phyloP scores from a whole-genome alignment of 768 basidiomycete genomes.

The Tylopilus vinaceipallidus region DNA sequence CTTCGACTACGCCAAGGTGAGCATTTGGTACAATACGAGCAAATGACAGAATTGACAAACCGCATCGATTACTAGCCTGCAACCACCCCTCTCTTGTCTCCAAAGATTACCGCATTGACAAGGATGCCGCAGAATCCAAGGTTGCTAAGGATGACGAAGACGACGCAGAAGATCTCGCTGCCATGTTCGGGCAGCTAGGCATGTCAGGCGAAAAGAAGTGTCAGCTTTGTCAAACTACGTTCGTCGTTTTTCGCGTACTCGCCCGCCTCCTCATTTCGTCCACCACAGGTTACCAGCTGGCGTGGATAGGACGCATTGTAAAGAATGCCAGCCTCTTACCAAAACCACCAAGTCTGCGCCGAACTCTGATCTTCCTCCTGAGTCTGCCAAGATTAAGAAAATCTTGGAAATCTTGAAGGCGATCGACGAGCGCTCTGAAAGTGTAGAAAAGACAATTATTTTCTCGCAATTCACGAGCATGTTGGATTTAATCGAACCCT shows the following conservation, averaged over 20 bases:
- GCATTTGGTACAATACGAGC: slow-evolving; percentile 9
- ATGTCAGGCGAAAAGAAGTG: slow-evolving; percentile 64
- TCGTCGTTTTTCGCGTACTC: slow-evolving; percentile 26
- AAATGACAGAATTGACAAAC: not conserved
- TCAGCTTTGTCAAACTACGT: slow-evolving; percentile 74
- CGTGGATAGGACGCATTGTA: slow-evolving; percentile 46
- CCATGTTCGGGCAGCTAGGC: slow-evolving; percentile 66
- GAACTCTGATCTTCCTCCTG: slow-evolving; percentile 48
- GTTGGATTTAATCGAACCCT: slow-evolving; percentile 85
- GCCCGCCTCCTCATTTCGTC: slow-evolving; percentile 1
- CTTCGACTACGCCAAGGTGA: slow-evolving; percentile 88
- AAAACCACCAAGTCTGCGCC: slow-evolving; percentile 37
- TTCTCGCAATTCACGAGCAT: slow-evolving; percentile 92
- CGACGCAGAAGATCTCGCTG: slow-evolving; percentile 73
- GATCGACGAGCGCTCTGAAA: slow-evolving; percentile 55
- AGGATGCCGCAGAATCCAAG: slow-evolving; percentile 73
- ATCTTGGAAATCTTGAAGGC: slow-evolving; percentile 68
- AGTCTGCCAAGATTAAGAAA: slow-evolving; percentile 87
- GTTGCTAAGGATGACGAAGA: slow-evolving; percentile 49
- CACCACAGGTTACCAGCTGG: slow-evolving; percentile 14
- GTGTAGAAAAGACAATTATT: slow-evolving; percentile 89
- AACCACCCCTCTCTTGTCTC: slow-evolving; percentile 84
- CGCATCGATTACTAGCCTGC: slow-evolving; percentile 56
- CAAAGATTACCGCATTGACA: slow-evolving; percentile 70
- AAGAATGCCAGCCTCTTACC: slow-evolving; percentile 55